Evolutionary conservation across 768 basidiomycete genomes (phyloP).

Genomic region (Psilocybe sp.): DNA sequence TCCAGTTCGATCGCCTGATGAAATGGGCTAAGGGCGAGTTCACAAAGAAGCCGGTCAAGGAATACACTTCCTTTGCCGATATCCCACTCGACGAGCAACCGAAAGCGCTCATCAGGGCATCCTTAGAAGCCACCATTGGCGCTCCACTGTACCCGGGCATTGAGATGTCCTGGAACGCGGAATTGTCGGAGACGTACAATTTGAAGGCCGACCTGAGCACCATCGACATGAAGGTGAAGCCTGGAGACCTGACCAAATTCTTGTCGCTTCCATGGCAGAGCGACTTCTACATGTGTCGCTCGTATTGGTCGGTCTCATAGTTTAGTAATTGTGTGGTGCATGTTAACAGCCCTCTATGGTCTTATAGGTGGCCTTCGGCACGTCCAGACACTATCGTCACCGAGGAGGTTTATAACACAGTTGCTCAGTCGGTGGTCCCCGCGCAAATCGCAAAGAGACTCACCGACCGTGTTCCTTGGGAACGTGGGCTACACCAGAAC

Average conservation of each 20-base stretch:
- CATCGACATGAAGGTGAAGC: conserved; percentile 15
- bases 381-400: conserved; percentile 25
- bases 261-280: conserved; percentile 35
- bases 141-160: conserved; percentile 32
- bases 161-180: conserved; percentile 29
- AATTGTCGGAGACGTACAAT: conserved; percentile 18
- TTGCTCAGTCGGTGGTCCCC: conserved; percentile 7
- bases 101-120: conserved; percentile 20
- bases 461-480: conserved; percentile 14
- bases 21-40: conserved; percentile 27
- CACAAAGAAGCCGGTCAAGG: not conserved
- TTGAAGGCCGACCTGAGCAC: conserved; percentile 21
- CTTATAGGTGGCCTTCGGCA: conserved; percentile 25
- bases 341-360: not conserved
- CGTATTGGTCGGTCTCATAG: conserved; percentile 22
- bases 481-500: conserved; percentile 14
- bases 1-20: conserved; percentile 27
- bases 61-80: conserved; percentile 15
- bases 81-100: conserved; percentile 19
- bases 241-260: conserved; percentile 27
- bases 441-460: conserved; percentile 11
- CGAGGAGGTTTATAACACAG: conserved; percentile 9
- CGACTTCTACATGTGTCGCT: conserved; percentile 28
- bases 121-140: conserved; percentile 28
- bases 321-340: not conserved